phyloP scores from a whole-genome alignment of 495 filamentous ascomycete genomes.

The Bathelium albidoporum region DNA sequence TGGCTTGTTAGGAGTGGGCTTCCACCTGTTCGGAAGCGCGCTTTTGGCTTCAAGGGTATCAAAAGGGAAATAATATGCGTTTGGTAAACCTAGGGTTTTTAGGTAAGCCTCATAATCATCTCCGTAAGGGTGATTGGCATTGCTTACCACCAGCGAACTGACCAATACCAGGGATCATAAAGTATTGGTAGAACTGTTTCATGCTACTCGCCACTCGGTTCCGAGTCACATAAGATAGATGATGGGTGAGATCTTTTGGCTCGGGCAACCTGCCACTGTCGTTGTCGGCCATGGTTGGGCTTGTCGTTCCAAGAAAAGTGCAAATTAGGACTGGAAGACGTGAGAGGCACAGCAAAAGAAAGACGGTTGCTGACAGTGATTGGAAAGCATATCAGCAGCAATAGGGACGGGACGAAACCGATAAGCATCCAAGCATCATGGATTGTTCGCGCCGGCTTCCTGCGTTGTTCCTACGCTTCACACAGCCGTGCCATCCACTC shows the following conservation, averaged over 20 bases:
- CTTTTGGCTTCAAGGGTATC: constrained; percentile 78
- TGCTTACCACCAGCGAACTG: constrained; percentile 80
- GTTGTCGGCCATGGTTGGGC: neutral
- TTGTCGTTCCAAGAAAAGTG: neutral
- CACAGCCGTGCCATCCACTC: no score
- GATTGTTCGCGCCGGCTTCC: no score
- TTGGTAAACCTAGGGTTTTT: constrained; percentile 54
- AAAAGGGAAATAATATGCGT: constrained; percentile 74
- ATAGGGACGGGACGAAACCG: neutral
- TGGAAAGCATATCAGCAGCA: neutral
- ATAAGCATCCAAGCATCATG: neutral
- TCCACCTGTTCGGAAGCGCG: constrained; percentile 61
- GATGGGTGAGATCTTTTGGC: constrained; percentile 69
- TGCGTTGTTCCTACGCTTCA: no score
- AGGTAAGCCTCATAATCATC: neutral
- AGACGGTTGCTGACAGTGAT: neutral
- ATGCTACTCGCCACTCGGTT: constrained; percentile 52
- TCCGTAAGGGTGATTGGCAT: neutral
- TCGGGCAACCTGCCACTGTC: constrained; percentile 23
- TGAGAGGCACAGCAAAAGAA: neutral
- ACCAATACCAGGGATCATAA: constrained; percentile 63
- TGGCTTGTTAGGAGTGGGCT: constrained; percentile 51
- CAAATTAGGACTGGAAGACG: neutral
- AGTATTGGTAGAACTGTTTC: constrained; percentile 80
- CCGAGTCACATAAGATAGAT: constrained; percentile 58